Evolutionary conservation across 495 filamentous ascomycete species (phyloP), one percentile per base, ranked within the genome.

Genomic region (Xylaria palmicola): DNA sequence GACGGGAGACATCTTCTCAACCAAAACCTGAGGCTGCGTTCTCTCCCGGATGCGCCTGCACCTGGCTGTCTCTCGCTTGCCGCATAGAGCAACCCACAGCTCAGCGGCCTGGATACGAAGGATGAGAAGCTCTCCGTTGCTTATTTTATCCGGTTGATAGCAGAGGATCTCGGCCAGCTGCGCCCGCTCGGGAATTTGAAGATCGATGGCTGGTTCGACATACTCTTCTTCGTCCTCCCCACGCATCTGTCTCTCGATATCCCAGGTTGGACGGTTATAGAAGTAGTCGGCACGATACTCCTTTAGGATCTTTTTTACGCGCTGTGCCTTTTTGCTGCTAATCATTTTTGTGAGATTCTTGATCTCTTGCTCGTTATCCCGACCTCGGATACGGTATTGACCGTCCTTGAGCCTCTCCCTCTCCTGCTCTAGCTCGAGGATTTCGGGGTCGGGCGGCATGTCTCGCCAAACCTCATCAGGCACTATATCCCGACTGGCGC

Each of bases 271-370:
- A 39, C 68, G 62, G 53, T 65, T 64, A 53, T 67, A 55, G 48
- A 68, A 71, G 59, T 66, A 71, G 43, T 68, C 6, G 17, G 62
- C 59, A 19, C 62, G 50, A 59, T 71, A 73, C 22, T 60, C 60
- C 32, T 24, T 44, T 39, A 26, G 3, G 26, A 69, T 30, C n/a
- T 37, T 20, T 22, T 57, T 63, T 17, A 59, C 60, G 12, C 61
- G 58, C 51, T 66, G 37, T 29, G 24, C 53, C 45, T 48, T 32
- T 32, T 63, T 66, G 19, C 29, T 56, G 39, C 56, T 56, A 26
- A 68, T 65, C 34, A 48, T 15, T 34, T 30, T 56, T 15, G 34
- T 57, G 1, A 65, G 55, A 3, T 61, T 19, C 47, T 56, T 59
- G 26, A 68, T 45, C 57, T 39, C 15, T 7, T 49, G 30, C 50